Conservation (phyloP, 768 basidiomycete species). For the Sistotremastrum niveocremeum region DNA sequence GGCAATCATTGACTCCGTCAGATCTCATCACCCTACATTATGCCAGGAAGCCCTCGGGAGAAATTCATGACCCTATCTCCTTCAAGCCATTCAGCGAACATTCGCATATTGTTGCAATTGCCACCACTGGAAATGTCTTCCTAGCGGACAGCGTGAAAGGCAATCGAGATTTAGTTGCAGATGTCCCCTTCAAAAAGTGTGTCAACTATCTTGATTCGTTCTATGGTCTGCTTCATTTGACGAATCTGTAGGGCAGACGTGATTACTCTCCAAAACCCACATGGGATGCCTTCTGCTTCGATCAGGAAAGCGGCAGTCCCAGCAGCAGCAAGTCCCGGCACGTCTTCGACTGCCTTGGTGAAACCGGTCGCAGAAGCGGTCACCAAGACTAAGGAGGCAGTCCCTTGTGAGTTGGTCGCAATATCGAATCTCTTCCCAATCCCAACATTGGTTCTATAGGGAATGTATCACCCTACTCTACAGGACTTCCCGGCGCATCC, state of each 20-base stretch:
- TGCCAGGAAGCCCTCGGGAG: conserved; percentile 70
- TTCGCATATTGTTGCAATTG: conserved; percentile 86
- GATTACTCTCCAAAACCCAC: conserved; percentile 88
- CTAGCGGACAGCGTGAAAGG: conserved; percentile 82
- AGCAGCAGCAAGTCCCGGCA: conserved; percentile 17
- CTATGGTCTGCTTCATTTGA: background rate
- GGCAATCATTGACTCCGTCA: conserved; percentile 52
- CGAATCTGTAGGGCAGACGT: conserved; percentile 54
- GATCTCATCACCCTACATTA: conserved; percentile 75
- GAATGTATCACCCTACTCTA: conserved; percentile 88
- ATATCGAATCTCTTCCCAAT: background rate
- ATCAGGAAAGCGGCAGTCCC: conserved; percentile 18
- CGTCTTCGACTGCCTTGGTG: conserved; percentile 19
- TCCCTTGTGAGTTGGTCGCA: conserved; percentile 43
- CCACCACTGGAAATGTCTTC: conserved; percentile 86
- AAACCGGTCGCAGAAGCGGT: conserved; percentile 19
- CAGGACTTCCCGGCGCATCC: conserved; percentile 81
- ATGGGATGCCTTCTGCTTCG: conserved; percentile 54
- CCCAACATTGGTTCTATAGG: conserved; percentile 28
- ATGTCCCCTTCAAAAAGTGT: conserved; percentile 75
- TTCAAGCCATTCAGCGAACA: conserved; percentile 97
- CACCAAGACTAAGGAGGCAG: conserved; percentile 39
- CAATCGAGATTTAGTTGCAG: conserved; percentile 74
- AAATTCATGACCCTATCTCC: conserved; percentile 90
- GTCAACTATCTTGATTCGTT: conserved; percentile 3